Base-by-base conservation (phyloP, 192 early-diverging fungal species). In the Pilaira anomala region DNA sequence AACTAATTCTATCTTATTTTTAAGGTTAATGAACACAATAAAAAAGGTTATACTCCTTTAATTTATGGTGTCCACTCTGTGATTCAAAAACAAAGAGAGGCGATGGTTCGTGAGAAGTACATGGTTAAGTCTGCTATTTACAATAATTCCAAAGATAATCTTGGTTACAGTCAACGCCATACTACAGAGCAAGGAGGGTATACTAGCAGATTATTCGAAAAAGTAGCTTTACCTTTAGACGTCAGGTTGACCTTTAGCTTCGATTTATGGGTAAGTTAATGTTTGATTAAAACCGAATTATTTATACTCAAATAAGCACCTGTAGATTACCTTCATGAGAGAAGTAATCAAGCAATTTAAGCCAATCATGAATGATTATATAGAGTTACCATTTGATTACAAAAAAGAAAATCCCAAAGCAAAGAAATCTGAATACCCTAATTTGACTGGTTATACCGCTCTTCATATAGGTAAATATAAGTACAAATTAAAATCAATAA, bases 21-120 rank as follows among this genome's bases (percentile, higher is more conserved):
- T 8, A 57, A 75, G 73, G 40, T 49, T n/a, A 69, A 75, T 29
- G 29, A 25, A 24, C 6, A 12, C 2, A 69, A 75, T 41, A 39
- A 69, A 2, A 7, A 62, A 36, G 73, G 73, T 9, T 66, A 62
- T 25, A 53, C 73, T 2, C 60, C 73, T n/a, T 21, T 75, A 3
- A 30, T 70, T 2, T 48, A 44, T 22, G 65, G 64, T 49, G 11
- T 69, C 41, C 3, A 48, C 0, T 13, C 45, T 2, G 67, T 48
- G 4, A 26, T 70, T 22, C 39, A 62, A 24, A 29, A 22, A 7
- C 67, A 69, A 63, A 59, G 48, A 25, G 44, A 53, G 2, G 18
- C 26, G 16, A 61, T 67, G n/a, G 30, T 12, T 21, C 39, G 39
- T 25, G 44, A 50, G 11, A 72, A 56, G 52, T 16, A 67, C 0